These are phyloP conservation scores for Neurospora crassa DNA, from an alignment of 2,329 filamentous ascomycete genomes.

Conservation along the genomic window DNA sequence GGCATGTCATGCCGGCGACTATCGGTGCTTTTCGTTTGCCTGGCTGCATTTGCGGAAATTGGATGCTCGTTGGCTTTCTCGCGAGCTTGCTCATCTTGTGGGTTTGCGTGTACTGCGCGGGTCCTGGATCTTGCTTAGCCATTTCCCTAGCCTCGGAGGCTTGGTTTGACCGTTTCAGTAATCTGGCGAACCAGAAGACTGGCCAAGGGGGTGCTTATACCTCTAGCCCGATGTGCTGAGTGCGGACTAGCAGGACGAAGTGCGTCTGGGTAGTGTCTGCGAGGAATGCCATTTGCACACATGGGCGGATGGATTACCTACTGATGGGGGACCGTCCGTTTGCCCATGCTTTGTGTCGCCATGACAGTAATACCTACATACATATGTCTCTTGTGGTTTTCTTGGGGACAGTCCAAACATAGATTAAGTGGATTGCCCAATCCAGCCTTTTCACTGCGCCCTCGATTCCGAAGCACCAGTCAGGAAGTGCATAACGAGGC, in stretches of 20 bases:
- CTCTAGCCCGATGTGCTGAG: no score
- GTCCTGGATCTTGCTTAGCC: neutral
- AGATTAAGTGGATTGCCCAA: neutral
- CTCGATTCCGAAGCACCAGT: neutral
- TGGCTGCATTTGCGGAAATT: neutral
- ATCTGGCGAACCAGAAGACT: neutral
- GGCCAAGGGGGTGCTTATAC: neutral
- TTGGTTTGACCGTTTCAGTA: neutral
- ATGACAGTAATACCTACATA: neutral
- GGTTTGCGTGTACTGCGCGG: neutral
- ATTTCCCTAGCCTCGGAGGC: neutral
- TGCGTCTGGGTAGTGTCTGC: neutral
- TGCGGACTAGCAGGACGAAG: neutral
- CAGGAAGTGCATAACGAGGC: neutral
- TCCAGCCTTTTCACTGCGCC: neutral
- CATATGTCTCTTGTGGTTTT: neutral
- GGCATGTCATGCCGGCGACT: neutral
- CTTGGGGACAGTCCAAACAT: neutral
- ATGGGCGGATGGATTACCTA: neutral
- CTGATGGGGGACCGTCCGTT: neutral
- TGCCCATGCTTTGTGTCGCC: neutral
- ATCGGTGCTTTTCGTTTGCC: neutral
- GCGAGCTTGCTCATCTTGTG: neutral
- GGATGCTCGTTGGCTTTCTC: neutral
- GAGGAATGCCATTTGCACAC: neutral